phyloP scores from a whole-genome alignment of 23 red algal species.

The Gracilaria caudata region DNA sequence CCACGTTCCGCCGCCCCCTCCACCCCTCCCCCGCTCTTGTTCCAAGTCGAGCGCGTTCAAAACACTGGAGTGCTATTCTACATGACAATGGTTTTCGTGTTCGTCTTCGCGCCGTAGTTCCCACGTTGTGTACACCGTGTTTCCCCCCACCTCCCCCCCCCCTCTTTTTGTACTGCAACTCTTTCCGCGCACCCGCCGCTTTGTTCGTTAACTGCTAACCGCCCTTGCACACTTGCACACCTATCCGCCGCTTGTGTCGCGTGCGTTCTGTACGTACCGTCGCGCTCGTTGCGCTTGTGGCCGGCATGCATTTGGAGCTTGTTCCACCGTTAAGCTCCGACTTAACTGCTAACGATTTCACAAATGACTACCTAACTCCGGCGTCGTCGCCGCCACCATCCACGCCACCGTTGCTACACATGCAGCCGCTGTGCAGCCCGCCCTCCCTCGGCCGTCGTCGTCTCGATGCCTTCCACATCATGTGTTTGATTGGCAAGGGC shows the following conservation, averaged over 20 bases:
- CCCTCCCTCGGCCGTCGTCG: constrained; percentile 69
- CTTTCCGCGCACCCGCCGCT: neutral
- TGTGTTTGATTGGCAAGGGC: constrained; percentile 90
- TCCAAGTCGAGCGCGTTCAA: no score
- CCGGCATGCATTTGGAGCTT: constrained; percentile 35
- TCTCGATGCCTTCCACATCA: constrained; percentile 89
- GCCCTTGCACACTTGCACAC: neutral
- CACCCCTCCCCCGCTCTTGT: neutral
- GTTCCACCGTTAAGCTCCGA: constrained; percentile 19
- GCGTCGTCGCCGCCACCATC: constrained; percentile 34
- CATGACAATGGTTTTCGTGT: constrained; percentile 23
- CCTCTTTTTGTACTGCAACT: neutral
- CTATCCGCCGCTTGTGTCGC: neutral
- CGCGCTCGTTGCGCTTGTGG: neutral
- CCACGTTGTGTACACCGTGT: constrained; percentile 14
- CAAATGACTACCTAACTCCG: constrained; percentile 59
- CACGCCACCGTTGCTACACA: constrained; percentile 11
- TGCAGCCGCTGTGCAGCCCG: constrained; percentile 9
- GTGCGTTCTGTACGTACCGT: neutral
- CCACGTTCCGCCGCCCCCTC: neutral
- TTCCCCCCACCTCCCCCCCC: neutral
- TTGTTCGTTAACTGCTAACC: neutral
- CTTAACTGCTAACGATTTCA: constrained; percentile 33
- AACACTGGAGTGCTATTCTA: constrained; percentile 10
- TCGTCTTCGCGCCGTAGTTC: constrained; percentile 42